A percentile compares a stretch with the other conserved stretches of the same genome.
Conservation (phyloP, 2,329 filamentous ascomycete genomes). For the Colletotrichum shisoi region DNA sequence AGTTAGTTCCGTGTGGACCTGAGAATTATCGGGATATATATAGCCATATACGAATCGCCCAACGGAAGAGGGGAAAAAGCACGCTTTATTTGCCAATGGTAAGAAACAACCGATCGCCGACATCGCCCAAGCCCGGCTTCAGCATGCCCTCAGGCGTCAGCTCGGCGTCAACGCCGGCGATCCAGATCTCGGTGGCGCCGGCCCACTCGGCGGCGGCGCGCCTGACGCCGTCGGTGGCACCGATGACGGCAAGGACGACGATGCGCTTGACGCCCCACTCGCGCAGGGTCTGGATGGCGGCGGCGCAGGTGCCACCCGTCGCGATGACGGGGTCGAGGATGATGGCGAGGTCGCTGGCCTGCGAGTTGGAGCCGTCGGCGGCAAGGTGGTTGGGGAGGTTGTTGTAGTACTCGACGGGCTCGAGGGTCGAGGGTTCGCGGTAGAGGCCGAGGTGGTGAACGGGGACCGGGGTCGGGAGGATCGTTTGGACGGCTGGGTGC, state of each 20-base stretch:
- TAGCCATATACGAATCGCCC: too few relatives aligned
- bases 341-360: slow-evolving; percentile 70
- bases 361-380: slow-evolving; percentile 49
- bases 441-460: slow-evolving; percentile 95
- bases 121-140: slow-evolving; percentile 86
- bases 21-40: too few relatives aligned
- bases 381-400: slow-evolving; percentile 80
- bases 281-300: slow-evolving; percentile 85
- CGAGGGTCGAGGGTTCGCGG: slow-evolving; percentile 84
- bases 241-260: slow-evolving; percentile 78
- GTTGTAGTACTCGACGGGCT: slow-evolving; percentile 97
- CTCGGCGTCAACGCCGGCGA: slow-evolving; percentile 78
- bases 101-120: slow-evolving; percentile 88
- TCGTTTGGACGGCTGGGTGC: slow-evolving; percentile 72
- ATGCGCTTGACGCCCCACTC: slow-evolving; percentile 92
- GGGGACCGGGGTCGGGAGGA: slow-evolving; percentile 81
- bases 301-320: slow-evolving; percentile 87
- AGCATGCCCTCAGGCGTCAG: slow-evolving; percentile 87
- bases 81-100: slow-evolving; percentile 77
- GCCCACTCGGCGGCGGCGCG: slow-evolving; percentile 80
- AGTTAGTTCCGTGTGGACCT: too few relatives aligned
- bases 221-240: slow-evolving; percentile 72
- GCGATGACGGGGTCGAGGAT: slow-evolving; percentile 93
- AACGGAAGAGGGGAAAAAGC: neutral
- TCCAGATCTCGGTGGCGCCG: slow-evolving; percentile 79